Evolutionary conservation across 495 filamentous ascomycete genomes (phyloP).

Genomic region (Penicillium silybi): DNA sequence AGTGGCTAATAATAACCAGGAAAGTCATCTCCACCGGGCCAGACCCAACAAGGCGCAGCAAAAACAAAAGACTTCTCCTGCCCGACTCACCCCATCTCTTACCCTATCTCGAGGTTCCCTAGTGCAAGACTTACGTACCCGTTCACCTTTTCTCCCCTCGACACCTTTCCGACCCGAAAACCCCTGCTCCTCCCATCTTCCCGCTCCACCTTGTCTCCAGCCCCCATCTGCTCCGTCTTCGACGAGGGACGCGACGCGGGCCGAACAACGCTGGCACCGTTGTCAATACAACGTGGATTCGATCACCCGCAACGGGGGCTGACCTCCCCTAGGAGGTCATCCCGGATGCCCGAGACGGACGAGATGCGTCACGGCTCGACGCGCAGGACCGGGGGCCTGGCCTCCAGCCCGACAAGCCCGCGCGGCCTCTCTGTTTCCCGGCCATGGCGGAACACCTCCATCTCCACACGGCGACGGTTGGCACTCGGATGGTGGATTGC

Average conservation of each 20-base stretch:
- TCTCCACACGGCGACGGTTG: constrained; percentile 18
- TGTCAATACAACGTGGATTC: constrained; percentile 42
- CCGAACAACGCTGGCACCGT: constrained; percentile 12
- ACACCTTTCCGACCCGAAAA: not conserved
- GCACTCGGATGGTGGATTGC: constrained; percentile 16
- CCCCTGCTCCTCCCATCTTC: not conserved
- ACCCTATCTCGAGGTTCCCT: not conserved
- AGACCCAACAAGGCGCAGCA: constrained; percentile 31
- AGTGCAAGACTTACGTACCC: constrained; percentile 10
- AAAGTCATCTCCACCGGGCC: constrained; percentile 18
- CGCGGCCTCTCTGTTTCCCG: constrained; percentile 1
- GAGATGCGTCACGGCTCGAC: constrained; percentile 33
- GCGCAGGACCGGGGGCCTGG: constrained; percentile 9
- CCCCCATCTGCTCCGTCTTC: not conserved
- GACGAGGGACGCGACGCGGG: not conserved
- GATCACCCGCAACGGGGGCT: constrained; percentile 37
- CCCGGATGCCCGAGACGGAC: constrained; percentile 28
- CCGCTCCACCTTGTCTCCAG: not conserved
- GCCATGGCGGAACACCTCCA: constrained; percentile 23
- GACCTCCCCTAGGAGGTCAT: constrained; percentile 49
- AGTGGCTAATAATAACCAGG: not conserved
- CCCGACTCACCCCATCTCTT: not conserved
- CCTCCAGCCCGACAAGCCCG: not conserved
- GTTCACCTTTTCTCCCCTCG: constrained; percentile 6
- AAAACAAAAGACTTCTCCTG: constrained; percentile 5